Evolutionary conservation across 768 basidiomycete genomes (phyloP).

Genomic region (Holtermannia corniformis): DNA sequence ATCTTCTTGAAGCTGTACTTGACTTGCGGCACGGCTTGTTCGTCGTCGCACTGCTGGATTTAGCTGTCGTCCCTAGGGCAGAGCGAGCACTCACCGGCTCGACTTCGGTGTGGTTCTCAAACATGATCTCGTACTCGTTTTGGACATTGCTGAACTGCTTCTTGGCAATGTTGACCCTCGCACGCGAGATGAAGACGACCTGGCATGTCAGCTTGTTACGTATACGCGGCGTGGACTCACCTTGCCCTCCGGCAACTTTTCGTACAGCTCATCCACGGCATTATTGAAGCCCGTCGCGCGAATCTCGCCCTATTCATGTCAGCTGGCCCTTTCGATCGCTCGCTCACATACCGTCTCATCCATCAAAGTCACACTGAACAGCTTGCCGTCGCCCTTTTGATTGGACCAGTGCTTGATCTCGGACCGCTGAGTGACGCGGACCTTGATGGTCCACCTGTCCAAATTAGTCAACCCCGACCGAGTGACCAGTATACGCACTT

Average conservation of each 20-base stretch:
- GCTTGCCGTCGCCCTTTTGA: constrained; percentile 79
- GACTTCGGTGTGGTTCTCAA: constrained; percentile 76
- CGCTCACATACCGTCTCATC: constrained; percentile 63
- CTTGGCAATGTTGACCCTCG: constrained; percentile 86
- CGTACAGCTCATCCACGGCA: constrained; percentile 69
- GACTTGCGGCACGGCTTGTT: constrained; percentile 62
- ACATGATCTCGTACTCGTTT: constrained; percentile 84
- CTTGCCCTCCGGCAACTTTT: constrained; percentile 79
- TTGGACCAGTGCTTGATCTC: constrained; percentile 89
- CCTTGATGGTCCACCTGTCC: constrained; percentile 82
- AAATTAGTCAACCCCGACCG: no score
- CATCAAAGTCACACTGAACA: constrained; percentile 87
- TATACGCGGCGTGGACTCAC: constrained; percentile 9
- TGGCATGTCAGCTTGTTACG: constrained; percentile 5
- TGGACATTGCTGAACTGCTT: constrained; percentile 84
- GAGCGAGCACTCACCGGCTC: constrained; percentile 53
- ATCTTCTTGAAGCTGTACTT: constrained; percentile 74
- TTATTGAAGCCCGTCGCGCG: constrained; percentile 83
- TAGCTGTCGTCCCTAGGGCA: background rate
- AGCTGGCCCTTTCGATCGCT: background rate
- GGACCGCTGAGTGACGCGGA: constrained; percentile 76
- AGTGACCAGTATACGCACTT: constrained; percentile 52
- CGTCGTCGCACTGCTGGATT: constrained; percentile 62
- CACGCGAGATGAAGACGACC: constrained; percentile 84
- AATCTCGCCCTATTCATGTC: constrained; percentile 55